phyloP scores from a whole-genome alignment of 495 filamentous ascomycete genomes.

The Antarctomyces pellizariae region DNA sequence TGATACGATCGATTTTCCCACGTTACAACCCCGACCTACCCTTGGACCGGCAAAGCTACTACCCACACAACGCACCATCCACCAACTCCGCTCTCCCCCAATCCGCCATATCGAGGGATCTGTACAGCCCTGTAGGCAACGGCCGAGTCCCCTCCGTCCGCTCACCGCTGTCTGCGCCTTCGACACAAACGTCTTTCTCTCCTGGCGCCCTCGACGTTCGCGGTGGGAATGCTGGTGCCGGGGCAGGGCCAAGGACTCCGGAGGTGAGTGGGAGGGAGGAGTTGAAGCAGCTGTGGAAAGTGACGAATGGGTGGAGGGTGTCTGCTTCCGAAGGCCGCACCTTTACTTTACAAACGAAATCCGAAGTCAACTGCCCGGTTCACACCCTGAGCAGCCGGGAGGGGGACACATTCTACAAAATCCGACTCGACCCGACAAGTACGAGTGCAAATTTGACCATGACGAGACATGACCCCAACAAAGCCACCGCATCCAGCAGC shows the following conservation, averaged over 20 bases:
- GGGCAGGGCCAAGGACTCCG: not conserved
- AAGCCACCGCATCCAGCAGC: constrained; percentile 17
- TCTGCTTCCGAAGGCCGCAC: constrained; percentile 22
- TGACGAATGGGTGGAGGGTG: constrained; percentile 29
- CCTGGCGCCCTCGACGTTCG: too few species aligned
- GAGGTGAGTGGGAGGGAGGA: too few species aligned
- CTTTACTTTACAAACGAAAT: constrained; percentile 21
- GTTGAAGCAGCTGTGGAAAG: constrained; percentile 28
- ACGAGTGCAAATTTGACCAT: constrained; percentile 27
- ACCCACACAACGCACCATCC: constrained; percentile 22
- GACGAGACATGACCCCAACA: constrained; percentile 28
- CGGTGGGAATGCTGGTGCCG: too few species aligned
- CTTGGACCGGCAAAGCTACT: constrained; percentile 44
- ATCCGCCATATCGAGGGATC: too few species aligned
- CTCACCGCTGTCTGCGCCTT: too few species aligned
- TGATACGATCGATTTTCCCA: constrained; percentile 56
- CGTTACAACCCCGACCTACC: constrained; percentile 51
- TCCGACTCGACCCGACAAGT: constrained; percentile 28
- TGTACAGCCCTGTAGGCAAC: too few species aligned
- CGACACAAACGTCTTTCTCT: too few species aligned
- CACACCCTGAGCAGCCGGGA: constrained; percentile 27
- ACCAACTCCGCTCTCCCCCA: too few species aligned
- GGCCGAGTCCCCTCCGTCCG: too few species aligned
- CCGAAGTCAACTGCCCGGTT: constrained; percentile 23
- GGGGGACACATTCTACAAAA: constrained; percentile 25